phyloP scores from a whole-genome alignment of 257 asterid species.

The Phtheirospermum japonicum region DNA sequence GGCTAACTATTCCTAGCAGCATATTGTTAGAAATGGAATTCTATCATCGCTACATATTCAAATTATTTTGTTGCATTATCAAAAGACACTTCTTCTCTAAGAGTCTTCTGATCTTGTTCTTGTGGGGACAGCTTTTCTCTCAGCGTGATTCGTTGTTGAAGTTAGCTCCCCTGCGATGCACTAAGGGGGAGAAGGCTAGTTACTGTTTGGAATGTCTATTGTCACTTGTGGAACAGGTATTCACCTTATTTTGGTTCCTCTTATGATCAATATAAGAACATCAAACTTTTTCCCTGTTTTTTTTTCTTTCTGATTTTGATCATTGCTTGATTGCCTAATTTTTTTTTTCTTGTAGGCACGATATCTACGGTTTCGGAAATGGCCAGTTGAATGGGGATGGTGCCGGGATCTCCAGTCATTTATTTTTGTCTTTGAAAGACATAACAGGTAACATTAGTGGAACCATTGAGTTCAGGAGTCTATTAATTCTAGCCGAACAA shows the following conservation, averaged over 20 bases:
- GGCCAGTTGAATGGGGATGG: conserved; percentile 99
- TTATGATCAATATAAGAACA: neutral
- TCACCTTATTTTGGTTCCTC: neutral
- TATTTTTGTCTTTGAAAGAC: conserved; percentile 87
- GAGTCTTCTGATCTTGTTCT: conserved; percentile 20
- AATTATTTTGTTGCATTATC: conserved; percentile 17
- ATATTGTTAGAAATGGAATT: conserved; percentile 13
- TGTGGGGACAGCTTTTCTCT: conserved; percentile 57
- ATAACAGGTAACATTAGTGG: conserved; percentile 59
- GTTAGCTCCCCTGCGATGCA: conserved; percentile 41
- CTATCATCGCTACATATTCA: neutral
- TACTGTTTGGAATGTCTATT: conserved; percentile 86
- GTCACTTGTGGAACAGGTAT: conserved; percentile 95
- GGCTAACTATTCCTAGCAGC: neutral
- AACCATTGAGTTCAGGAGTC: neutral
- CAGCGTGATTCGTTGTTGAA: conserved; percentile 55
- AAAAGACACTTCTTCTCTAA: neutral
- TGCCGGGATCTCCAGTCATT: conserved; percentile 91
- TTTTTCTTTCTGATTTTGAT: conserved; percentile 2
- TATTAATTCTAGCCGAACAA: conserved; percentile 9
- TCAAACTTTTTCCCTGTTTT: neutral
- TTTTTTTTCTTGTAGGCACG: conserved; percentile 53
- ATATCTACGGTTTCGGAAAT: conserved; percentile 60
- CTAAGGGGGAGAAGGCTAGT: conserved; percentile 61
- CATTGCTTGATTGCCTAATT: conserved; percentile 15